These are phyloP conservation scores for Verticillium klebahnii DNA, from an alignment of 2,329 filamentous ascomycete genomes.

Conservation along the genomic window DNA sequence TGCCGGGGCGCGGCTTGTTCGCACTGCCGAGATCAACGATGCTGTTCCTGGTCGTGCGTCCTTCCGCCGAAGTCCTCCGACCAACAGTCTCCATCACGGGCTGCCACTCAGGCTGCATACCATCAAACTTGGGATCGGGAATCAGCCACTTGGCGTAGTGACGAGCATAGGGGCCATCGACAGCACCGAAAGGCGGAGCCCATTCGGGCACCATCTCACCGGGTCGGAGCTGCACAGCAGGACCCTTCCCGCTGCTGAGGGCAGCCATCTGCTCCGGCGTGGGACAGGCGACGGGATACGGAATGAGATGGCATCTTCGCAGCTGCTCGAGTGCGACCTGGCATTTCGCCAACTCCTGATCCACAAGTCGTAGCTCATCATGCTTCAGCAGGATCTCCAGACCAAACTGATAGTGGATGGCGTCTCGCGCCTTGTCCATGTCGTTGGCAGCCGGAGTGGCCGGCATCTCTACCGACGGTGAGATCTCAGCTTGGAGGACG, in stretches of 20 bases:
- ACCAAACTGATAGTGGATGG: constrained; percentile 81
- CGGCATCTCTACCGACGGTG: neutral
- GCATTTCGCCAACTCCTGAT: constrained; percentile 94
- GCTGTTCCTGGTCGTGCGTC: constrained; percentile 75
- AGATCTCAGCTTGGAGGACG: neutral
- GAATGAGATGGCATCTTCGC: constrained; percentile 85
- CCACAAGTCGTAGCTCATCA: constrained; percentile 86
- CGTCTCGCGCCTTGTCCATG: constrained; percentile 58
- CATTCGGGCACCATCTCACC: constrained; percentile 67
- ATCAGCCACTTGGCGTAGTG: constrained; percentile 97
- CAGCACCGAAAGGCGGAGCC: constrained; percentile 85
- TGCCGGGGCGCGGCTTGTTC: constrained; percentile 46
- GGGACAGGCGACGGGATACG: constrained; percentile 71
- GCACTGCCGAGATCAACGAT: constrained; percentile 47
- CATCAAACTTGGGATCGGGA: constrained; percentile 82
- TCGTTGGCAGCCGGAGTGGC: constrained; percentile 17
- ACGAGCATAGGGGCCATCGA: constrained; percentile 86
- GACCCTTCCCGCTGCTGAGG: constrained; percentile 70
- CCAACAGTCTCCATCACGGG: constrained; percentile 33
- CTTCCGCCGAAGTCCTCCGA: constrained; percentile 53
- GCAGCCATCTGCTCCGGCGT: constrained; percentile 64
- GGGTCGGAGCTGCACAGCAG: constrained; percentile 57
- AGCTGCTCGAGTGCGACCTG: constrained; percentile 91
- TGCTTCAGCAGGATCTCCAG: constrained; percentile 93
- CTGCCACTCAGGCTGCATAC: constrained; percentile 45